Percentiles rank a stretch among this genome's conserved stretches.
These are phyloP conservation scores for Chaetomium sp. DNA, from an alignment of 2,329 filamentous ascomycete genomes.

Conservation along the genomic window DNA sequence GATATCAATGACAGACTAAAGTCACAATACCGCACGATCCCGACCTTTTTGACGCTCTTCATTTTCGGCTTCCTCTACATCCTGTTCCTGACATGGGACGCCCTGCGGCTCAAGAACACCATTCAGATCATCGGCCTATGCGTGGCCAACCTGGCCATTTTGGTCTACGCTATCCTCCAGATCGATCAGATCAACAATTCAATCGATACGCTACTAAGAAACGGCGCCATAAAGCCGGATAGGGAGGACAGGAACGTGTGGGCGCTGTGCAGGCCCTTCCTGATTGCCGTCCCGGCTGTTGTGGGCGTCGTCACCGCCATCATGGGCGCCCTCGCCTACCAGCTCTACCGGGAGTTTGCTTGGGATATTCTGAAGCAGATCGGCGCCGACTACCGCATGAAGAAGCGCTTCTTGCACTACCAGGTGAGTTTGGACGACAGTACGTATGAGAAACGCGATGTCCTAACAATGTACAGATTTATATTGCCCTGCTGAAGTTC, in stretches of 20 bases:
- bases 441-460: too few relatives aligned
- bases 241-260: conserved; percentile 58
- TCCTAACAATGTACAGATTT: conserved; percentile 65
- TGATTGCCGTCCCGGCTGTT: conserved; percentile 83
- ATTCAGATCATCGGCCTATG: conserved; percentile 97
- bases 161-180: conserved; percentile 92
- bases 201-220: conserved; percentile 54
- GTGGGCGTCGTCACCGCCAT: conserved; percentile 73
- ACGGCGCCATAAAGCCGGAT: conserved; percentile 48
- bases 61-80: conserved; percentile 97
- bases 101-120: conserved; percentile 91
- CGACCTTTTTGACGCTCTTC: conserved; percentile 93
- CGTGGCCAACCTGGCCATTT: conserved; percentile 84
- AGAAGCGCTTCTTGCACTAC: conserved; percentile 92
- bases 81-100: conserved; percentile 87
- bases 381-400: conserved; percentile 94
- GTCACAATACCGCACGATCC: conserved; percentile 71
- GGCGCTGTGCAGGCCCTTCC: conserved; percentile 68
- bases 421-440: conserved; percentile 62
- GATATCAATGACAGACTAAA: conserved; percentile 43
- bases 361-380: conserved; percentile 99
- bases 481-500: conserved; percentile 96
- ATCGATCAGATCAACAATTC: conserved; percentile 85
- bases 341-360: conserved; percentile 96
- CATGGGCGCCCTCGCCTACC: conserved; percentile 82